Percentiles rank a stretch among this genome's conserved stretches.
Conservation (phyloP, 2,329 filamentous ascomycete genomes). For the Arthrobotrys megalospora region DNA sequence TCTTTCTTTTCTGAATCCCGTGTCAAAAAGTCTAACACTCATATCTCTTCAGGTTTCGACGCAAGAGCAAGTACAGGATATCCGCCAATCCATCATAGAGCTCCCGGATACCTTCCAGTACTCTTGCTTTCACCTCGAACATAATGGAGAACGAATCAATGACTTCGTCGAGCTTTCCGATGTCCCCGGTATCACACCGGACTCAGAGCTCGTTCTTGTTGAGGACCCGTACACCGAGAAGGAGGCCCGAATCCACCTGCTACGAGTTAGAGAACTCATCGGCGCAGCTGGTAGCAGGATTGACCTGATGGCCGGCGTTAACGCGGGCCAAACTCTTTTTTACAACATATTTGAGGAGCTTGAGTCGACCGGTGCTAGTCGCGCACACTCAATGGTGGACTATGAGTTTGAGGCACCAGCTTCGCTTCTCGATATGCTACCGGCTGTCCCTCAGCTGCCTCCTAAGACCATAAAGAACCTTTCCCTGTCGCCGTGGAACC, state of each 20-base stretch:
- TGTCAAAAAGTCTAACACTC: slow-evolving; percentile 60
- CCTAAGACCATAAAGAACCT: slow-evolving; percentile 94
- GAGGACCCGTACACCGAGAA: slow-evolving; percentile 99
- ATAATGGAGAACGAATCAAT: slow-evolving; percentile 89
- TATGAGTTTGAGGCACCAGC: slow-evolving; percentile 81
- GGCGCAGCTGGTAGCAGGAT: slow-evolving; percentile 90
- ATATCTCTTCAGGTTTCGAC: slow-evolving; percentile 78
- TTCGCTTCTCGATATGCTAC: slow-evolving; percentile 80
- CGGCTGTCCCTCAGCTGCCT: slow-evolving; percentile 74
- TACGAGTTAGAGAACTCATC: slow-evolving; percentile 91
- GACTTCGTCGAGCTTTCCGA: slow-evolving; percentile 95
- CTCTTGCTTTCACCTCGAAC: slow-evolving; percentile 98
- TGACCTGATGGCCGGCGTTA: slow-evolving; percentile 87
- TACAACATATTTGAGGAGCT: slow-evolving; percentile 75
- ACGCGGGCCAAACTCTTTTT: slow-evolving; percentile 87
- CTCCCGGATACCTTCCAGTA: slow-evolving; percentile 93
- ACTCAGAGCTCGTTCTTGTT: slow-evolving; percentile 84
- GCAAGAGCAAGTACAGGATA: slow-evolving; percentile 96
- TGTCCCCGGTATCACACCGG: slow-evolving; percentile 81
- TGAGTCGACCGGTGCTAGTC: slow-evolving; percentile 68
- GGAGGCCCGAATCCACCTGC: slow-evolving; percentile 93
- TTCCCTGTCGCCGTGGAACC: slow-evolving; percentile 94
- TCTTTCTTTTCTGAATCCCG: slow-evolving; percentile 3
- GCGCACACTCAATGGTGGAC: slow-evolving; percentile 75
- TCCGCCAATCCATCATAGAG: slow-evolving; percentile 96